Percentiles rank a stretch among this genome's conserved stretches.
phyloP scores from a whole-genome alignment of 495 filamentous ascomycete species.

The Astrocystis sublimbata region DNA sequence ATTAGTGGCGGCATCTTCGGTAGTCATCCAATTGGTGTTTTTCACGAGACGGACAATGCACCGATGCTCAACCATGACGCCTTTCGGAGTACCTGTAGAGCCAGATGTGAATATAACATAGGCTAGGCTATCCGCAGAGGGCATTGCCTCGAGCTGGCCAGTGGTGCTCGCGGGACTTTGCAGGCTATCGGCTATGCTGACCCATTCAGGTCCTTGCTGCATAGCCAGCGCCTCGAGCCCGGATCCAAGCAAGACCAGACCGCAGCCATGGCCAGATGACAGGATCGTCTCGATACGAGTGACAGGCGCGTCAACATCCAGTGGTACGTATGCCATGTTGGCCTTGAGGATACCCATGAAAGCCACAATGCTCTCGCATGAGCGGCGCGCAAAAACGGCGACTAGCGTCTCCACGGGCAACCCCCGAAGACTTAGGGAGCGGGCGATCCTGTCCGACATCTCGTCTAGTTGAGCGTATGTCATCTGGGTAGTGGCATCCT shows the following conservation, averaged over 20 bases:
- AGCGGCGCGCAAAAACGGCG: conserved; percentile 13
- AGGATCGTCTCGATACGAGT: conserved; percentile 9
- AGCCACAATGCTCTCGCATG: conserved; percentile 17
- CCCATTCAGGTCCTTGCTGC: too few relatives aligned
- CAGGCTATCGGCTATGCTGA: not conserved
- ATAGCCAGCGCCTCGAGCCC: not conserved
- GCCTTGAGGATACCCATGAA: conserved; percentile 20
- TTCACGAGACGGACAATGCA: conserved; percentile 23
- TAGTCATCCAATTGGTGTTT: not conserved
- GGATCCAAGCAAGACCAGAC: not conserved
- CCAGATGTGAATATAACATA: conserved; percentile 40
- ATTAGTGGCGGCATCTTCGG: not conserved
- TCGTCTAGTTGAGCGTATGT: conserved; percentile 20
- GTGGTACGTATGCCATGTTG: conserved; percentile 14
- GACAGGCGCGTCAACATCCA: conserved; percentile 9
- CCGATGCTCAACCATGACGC: conserved; percentile 36
- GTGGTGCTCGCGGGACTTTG: not conserved
- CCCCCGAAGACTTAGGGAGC: conserved; percentile 2
- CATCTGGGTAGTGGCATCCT: conserved; percentile 10
- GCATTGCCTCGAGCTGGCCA: not conserved
- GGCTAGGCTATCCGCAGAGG: not conserved
- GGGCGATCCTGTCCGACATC: conserved; percentile 14
- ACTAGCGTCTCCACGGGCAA: conserved; percentile 17
- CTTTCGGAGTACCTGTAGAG: conserved; percentile 45
- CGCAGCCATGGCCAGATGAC: not conserved